Evolutionary conservation across 2,329 filamentous ascomycete species (phyloP), one percentile per base, ranked within the genome.

Genomic region (Cercospora janseana): DNA sequence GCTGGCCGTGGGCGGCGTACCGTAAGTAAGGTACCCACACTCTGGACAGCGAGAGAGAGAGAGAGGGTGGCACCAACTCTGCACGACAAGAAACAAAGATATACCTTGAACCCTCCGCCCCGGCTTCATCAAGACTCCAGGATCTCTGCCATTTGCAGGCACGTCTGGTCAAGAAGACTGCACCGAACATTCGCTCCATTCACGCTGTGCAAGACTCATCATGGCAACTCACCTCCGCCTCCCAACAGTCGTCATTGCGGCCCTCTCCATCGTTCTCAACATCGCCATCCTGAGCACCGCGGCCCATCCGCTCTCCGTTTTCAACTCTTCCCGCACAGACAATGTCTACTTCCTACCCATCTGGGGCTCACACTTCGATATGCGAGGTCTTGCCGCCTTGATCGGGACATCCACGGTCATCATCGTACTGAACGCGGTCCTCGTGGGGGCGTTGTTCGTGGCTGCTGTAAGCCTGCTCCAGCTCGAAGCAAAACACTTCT

Each of bases 311-410:
- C 67, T 76, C 28, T 60, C 67, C 56, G 59, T 72, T 55, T 76
- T 71, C 67, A 69, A 71, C 54, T 64, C 64, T 24, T 65, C 75
- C 55, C 69, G 69, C 31, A 58, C 60, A 6, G 66, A 66, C 20
- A 75, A 75, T 55, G 69, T 69, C 18, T 77, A 73, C 72, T 75
- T 73, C 67, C 63, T 75, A 3, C 72, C 73, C 1, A 56, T 76
- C 32, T 77, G 74, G 74, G 70, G 69, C 1, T 66, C 69, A 7
- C 74, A 76, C 59, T 76, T 76, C 56, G 68, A 76, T 32, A 67
- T 67, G 1, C 62, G 68, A 13, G 73, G 73, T 12, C 70, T 75
- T 3, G 69, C 71, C 26, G 66, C 65, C 0, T 52, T 74, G 10
- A 63, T 75, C 26, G 73, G 69, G 1, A 69, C 70, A 2, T 62